These are phyloP conservation scores for Kluyveromyces lactis DNA, from an alignment of 805 yeast species.

Conservation along the genomic window DNA sequence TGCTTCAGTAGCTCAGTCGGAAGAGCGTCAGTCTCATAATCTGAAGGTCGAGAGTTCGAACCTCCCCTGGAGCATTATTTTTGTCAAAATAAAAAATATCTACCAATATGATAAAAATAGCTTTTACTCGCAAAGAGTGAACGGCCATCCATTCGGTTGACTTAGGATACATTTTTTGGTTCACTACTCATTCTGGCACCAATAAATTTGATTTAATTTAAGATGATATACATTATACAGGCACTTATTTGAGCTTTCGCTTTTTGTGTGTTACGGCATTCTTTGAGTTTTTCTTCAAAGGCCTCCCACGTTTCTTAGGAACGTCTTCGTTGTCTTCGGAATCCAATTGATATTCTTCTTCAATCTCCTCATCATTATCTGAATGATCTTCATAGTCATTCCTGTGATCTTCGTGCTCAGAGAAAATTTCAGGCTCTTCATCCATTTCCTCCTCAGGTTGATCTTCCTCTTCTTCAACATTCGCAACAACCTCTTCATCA, in stretches of 20 bases:
- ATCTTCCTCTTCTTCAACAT: conserved; percentile 10
- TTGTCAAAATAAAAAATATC: no score
- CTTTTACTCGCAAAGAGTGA: not conserved
- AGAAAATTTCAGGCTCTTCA: conserved; percentile 2
- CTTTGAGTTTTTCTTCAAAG: not conserved
- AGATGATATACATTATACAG: no score
- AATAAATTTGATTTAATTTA: no score
- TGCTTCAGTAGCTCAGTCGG: conserved; percentile 50
- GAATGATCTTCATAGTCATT: conserved; percentile 7
- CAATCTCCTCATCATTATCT: conserved; percentile 5
- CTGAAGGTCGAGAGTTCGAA: conserved; percentile 50
- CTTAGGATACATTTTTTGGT: not conserved
- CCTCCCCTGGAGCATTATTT: conserved; percentile 41
- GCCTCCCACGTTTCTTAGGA: conserved; percentile 2
- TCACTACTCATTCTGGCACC: no score
- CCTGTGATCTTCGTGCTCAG: conserved; percentile 4
- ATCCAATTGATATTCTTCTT: conserved; percentile 7
- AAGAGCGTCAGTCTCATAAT: conserved; percentile 52
- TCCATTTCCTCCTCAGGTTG: conserved; percentile 9
- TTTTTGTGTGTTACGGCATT: no score
- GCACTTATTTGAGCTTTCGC: no score
- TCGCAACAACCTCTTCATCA: conserved; percentile 11
- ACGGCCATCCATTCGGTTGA: not conserved
- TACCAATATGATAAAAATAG: no score
- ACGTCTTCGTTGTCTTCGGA: conserved; percentile 2